Base-by-base conservation (phyloP, 352 stramenopile genomes). In the Pythium rishiriense region DNA sequence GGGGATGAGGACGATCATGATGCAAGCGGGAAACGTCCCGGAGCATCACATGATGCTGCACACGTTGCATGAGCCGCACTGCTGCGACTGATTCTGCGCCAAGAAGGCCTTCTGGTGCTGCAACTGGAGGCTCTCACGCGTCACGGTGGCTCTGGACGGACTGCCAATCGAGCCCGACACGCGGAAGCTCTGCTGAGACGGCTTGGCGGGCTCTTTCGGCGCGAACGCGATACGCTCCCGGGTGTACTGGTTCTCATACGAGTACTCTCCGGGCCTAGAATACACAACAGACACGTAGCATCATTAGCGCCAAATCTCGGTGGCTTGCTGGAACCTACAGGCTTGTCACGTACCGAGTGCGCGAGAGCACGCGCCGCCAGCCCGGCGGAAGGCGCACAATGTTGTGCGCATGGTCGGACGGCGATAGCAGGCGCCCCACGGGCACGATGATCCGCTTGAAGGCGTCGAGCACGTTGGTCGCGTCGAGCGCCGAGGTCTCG, bases 201-300 rank as follows among this genome's bases (percentile, higher is more conserved):
- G 87, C 64, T 94, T 96, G 43, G 87, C 85, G 0, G 87, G 75
- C 49, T 94, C 83, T 72, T 94, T 93, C 2, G 85, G 87, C 9
- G 82, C 83, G 56, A 96, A 96, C 31, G 85, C 85, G 51, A 96
- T 91, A n/a, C 87, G 83, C 57, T 96, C 85, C 41, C 89, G 87
- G 0, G 87, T 96, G 73, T 96, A 96, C 66, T 94, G 85, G 72
- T 96, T 94, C 70, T 96, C 85, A 59, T 96, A 96, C 61, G 83
- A 93, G 57, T 90, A 94, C 61, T 96, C 85, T 15, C 85, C 85
- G 3, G 87, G 87, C 62, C 86, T 90, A 47, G 11, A 4, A 39
- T 47, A 22, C 17, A 28, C 41, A 2, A 51, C 17, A 22, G 46
- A 67, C 8, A 22, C 1, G 1, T 11, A 9, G 24, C 22, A 53